phyloP scores from a whole-genome alignment of 2,329 filamentous ascomycete species.

The Phyllosticta citribraziliensis region DNA sequence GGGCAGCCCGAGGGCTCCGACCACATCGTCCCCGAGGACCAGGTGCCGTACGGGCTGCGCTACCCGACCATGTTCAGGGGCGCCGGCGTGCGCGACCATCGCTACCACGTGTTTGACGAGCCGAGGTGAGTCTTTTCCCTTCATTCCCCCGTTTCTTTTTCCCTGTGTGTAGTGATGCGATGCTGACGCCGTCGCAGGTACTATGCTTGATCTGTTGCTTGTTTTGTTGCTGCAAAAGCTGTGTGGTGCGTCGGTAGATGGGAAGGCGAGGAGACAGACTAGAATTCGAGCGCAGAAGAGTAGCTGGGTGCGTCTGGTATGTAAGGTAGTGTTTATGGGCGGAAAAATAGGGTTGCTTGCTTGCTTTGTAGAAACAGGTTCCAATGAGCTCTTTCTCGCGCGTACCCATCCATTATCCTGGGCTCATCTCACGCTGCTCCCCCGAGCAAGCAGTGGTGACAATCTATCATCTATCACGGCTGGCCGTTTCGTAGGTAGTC shows the following conservation, averaged over 20 bases:
- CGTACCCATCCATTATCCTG: no score
- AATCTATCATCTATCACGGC: no score
- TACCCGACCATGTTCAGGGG: slow-evolving; percentile 83
- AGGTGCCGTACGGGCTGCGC: slow-evolving; percentile 65
- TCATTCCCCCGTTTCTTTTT: background rate
- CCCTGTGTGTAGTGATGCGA: background rate
- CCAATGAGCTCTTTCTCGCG: no score
- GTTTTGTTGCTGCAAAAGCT: background rate
- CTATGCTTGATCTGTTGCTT: background rate
- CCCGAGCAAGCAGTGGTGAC: no score
- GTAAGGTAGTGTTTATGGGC: background rate
- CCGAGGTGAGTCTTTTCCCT: slow-evolving; percentile 14
- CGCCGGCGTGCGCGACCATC: slow-evolving; percentile 76
- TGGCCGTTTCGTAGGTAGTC: no score
- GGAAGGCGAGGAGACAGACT: background rate
- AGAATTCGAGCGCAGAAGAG: background rate
- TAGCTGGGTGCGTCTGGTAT: no score
- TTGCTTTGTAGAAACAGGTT: background rate
- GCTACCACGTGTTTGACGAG: slow-evolving; percentile 91
- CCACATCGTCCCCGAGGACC: slow-evolving; percentile 57
- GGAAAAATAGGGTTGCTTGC: background rate
- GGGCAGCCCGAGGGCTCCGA: slow-evolving; percentile 58
- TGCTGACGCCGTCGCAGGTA: background rate
- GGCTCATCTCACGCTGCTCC: no score
- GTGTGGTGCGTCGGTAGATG: background rate